These are phyloP conservation scores for Phytophthora nicotianae DNA, from an alignment of 352 stramenopile genomes.

Conservation along the genomic window DNA sequence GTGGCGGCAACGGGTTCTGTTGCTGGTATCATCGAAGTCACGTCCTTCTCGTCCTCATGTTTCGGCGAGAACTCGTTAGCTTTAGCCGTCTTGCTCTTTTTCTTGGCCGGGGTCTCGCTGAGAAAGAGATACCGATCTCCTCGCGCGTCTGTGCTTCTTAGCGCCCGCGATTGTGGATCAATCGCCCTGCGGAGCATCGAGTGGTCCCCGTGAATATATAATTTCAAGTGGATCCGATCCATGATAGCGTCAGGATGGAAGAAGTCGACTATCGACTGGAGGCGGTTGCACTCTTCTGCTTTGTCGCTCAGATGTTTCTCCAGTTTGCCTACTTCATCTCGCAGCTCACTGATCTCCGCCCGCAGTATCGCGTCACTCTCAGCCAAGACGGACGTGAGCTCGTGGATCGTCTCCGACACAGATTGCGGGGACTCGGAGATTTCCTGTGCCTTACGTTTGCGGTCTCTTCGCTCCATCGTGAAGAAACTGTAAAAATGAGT, in stretches of 20 bases:
- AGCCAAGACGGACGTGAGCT: constrained; percentile 14
- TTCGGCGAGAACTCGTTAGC: constrained; percentile 6
- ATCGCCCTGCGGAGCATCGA: constrained; percentile 28
- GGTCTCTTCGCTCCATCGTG: constrained; percentile 31
- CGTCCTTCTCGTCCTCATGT: constrained; percentile 8
- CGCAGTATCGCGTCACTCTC: constrained; percentile 18
- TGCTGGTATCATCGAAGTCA: not conserved
- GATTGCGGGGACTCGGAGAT: constrained; percentile 16
- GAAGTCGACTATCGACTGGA: constrained; percentile 8
- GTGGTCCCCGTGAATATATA: constrained; percentile 34
- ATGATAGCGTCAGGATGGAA: constrained; percentile 35
- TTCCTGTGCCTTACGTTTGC: constrained; percentile 30
- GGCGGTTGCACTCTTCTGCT: constrained; percentile 13
- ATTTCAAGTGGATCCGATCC: constrained; percentile 29
- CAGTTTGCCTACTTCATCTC: constrained; percentile 15
- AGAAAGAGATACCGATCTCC: constrained; percentile 28
- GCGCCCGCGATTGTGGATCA: constrained; percentile 12
- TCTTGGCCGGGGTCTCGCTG: constrained; percentile 18
- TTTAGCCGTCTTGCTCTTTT: constrained; percentile 13
- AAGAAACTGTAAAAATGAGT: not conserved
- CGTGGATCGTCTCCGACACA: constrained; percentile 23
- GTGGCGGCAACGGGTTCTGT: not conserved
- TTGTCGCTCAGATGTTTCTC: constrained; percentile 29
- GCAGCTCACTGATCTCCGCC: constrained; percentile 17
- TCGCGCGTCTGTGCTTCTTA: constrained; percentile 13